Base-by-base conservation (phyloP, 2,329 filamentous ascomycete species). In the Trichophyton simii region DNA sequence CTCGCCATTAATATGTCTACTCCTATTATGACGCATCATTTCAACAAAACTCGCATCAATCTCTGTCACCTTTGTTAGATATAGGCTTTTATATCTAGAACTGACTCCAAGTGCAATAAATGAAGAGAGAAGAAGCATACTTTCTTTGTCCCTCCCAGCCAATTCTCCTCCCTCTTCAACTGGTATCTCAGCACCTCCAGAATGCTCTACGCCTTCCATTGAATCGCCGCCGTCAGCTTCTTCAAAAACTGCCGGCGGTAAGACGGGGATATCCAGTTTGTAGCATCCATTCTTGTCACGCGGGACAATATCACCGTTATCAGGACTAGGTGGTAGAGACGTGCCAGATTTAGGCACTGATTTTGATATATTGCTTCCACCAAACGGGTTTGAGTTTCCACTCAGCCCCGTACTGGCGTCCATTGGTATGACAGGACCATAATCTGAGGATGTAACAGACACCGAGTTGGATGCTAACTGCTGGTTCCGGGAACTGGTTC, bases 1-100 rank as follows among this genome's bases (percentile, higher is more conserved):
- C 65, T 87, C 85, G 67, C 67, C 71, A 67, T 83, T 83, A 8
- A 83, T 79, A 68, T 86, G 83, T 61, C 75, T 48, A 61, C 63
- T 68, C 58, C 68, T 62, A 63, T 67, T 66, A 52, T 66, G 67
- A 46, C 66, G 67, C 62, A 76, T 75, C 71, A 76, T 72, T 60
- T 77, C 76, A 57, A 73, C 68, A 60, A 81, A 68, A 60, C 73
- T 76, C 13, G 71, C 72, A 62, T 78, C 77, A 58, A 80, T 75
- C 66, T 78, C 78, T 72, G 65, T 9, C 13, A 20, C 3, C 22
- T 20, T 18, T 7, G 57, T 41, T 44, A 42, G 41, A n/a, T 9
- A 11, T 58, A n/a, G 22, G 3, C 15, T 38, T 3, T 38, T 38
- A 13, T 38, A 38, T 13, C 8, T 13, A 38, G 34, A 38, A 38